Base-by-base conservation (phyloP, 306 rosid genomes). In the Cicer cuneatum region DNA sequence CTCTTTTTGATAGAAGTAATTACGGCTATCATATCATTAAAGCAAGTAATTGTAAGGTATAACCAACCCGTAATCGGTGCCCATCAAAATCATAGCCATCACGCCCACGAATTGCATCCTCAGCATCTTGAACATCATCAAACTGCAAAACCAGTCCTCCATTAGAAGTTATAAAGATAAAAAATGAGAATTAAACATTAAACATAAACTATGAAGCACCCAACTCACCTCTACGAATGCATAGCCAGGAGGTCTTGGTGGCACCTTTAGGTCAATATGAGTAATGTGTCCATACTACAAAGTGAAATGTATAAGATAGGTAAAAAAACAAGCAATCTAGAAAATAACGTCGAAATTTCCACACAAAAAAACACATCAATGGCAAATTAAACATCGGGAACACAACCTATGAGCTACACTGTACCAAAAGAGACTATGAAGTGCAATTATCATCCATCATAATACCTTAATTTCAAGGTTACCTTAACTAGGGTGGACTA, bases 31-130 rank as follows among this genome's bases (percentile, higher is more conserved):
- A 61, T 8, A 49, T 38, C 69, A 57, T 42, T 58, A 74, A 73
- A 83, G 59, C 76, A 19, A 4, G 21, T 8, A 35, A 16, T 41
- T 40, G 11, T 2, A 69, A 79, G 19, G 11, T n/a, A 78, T 56
- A 76, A 74, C 92, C 35, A 76, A 95, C 99, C 86, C 99, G 71
- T 84, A 95, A 83, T 5, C 99, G 91, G 73, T 95, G 96, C 49
- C 99, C 98, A 84, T 90, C 99, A 86, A 95, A 95, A 82, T 95
- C 97, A 74, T 95, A 95, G 75, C 99, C 98, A 89, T 95, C 99
- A 21, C 99, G 99, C 33, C 98, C 97, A 15, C 97, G 97, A 68
- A 92, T 89, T 8, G 98, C 99, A 81, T 95, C 98, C 85, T 95
- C 97, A 15, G 99, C 99, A 83, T 95, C 99, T 81, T 93, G 93